These are phyloP conservation scores for Cutaneotrichosporon dermatis DNA, from an alignment of 1,284 basidiomycete genomes.

Conservation along the genomic window DNA sequence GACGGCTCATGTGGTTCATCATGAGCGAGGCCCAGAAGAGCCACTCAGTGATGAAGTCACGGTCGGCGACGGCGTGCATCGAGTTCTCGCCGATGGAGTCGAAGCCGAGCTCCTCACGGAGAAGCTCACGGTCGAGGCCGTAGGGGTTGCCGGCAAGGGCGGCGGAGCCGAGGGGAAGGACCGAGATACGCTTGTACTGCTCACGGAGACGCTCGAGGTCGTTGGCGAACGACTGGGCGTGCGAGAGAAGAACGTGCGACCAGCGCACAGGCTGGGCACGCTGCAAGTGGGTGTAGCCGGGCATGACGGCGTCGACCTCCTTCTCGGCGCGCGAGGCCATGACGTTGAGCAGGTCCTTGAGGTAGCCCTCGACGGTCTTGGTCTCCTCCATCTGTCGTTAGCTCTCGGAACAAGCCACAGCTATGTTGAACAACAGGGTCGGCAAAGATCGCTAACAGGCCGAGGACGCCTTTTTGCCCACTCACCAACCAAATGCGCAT, in stretches of 20 bases:
- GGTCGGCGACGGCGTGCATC: constrained; percentile 90
- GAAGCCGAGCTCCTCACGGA: constrained; percentile 81
- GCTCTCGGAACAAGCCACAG: too few relatives aligned
- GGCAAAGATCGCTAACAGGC: too few relatives aligned
- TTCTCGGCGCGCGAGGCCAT: constrained; percentile 86
- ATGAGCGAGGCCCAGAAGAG: constrained; percentile 92
- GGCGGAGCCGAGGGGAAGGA: constrained; percentile 88
- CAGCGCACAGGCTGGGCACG: constrained; percentile 96
- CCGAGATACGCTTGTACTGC: constrained; percentile 77
- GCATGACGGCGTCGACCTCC: constrained; percentile 85
- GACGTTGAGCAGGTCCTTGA: constrained; percentile 76
- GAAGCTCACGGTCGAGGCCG: constrained; percentile 80
- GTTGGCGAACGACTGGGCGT: constrained; percentile 83
- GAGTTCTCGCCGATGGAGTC: constrained; percentile 82
- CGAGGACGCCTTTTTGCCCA: not conserved
- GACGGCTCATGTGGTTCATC: constrained; percentile 87
- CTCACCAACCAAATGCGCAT: constrained; percentile 82
- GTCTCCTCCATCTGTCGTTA: constrained; percentile 61
- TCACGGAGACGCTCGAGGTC: constrained; percentile 84
- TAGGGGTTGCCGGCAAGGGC: constrained; percentile 97
- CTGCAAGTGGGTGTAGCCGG: constrained; percentile 96
- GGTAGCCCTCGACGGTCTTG: constrained; percentile 62
- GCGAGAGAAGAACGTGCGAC: constrained; percentile 93
- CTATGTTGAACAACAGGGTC: too few relatives aligned
- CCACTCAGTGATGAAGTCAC: constrained; percentile 96